Percentiles rank a stretch among this genome's conserved stretches.
Evolutionary conservation across 345 rosid genomes (phyloP).

Genomic region (Pelargonium nanum): DNA sequence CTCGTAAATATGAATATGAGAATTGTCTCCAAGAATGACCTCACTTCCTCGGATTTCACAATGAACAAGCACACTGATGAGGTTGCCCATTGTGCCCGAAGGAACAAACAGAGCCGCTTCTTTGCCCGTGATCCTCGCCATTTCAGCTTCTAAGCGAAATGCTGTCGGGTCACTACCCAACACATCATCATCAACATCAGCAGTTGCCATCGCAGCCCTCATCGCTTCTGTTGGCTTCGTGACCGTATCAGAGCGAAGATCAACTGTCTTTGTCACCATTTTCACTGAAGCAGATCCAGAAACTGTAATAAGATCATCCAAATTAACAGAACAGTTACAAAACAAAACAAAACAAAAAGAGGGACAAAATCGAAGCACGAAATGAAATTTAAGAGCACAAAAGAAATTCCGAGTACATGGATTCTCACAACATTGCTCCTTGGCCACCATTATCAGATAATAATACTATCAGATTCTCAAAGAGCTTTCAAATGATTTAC

Average conservation of each 20-base stretch:
- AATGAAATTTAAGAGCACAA: too few relatives aligned
- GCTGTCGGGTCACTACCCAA: slow-evolving; percentile 64
- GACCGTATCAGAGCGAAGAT: slow-evolving; percentile 91
- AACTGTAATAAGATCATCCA: neutral
- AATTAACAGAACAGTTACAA: too few relatives aligned
- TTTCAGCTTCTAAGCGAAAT: slow-evolving; percentile 44
- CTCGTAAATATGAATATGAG: slow-evolving; percentile 71
- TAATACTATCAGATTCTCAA: neutral
- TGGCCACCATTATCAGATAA: too few relatives aligned
- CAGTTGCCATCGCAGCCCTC: slow-evolving; percentile 83
- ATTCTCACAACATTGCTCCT: too few relatives aligned
- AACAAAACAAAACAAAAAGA: neutral
- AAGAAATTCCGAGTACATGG: too few relatives aligned
- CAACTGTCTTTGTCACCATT: slow-evolving; percentile 63
- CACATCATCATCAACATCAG: slow-evolving; percentile 92
- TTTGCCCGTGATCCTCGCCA: slow-evolving; percentile 67
- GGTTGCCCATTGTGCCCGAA: slow-evolving; percentile 95
- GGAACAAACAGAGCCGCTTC: slow-evolving; percentile 88
- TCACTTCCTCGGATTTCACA: slow-evolving; percentile 89
- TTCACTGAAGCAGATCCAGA: slow-evolving; percentile 25
- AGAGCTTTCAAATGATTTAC: neutral
- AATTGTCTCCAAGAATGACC: slow-evolving; percentile 77
- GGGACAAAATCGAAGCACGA: too few relatives aligned
- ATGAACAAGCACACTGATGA: slow-evolving; percentile 80
- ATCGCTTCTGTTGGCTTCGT: slow-evolving; percentile 79